A percentile compares a stretch with the other conserved stretches of the same genome.
Conservation (phyloP, 345 rosid genomes). For the Streptanthus diversifolius region DNA sequence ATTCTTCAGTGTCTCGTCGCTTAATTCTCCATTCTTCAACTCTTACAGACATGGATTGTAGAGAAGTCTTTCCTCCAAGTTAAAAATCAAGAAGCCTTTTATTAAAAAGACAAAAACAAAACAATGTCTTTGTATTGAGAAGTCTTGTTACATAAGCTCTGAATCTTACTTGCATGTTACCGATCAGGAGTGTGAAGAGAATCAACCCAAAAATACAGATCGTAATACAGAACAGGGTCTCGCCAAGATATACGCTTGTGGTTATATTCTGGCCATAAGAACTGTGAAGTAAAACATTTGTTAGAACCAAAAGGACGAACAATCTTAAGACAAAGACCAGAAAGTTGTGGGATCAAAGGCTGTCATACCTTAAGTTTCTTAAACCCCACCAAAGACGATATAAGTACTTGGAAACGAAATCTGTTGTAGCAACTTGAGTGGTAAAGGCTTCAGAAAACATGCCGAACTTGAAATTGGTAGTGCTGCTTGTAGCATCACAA, state of each 20-base stretch:
- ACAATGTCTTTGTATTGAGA: not conserved
- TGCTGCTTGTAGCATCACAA: slow-evolving; percentile 53
- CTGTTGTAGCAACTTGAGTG: slow-evolving; percentile 51
- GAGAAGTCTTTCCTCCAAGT: slow-evolving; percentile 54
- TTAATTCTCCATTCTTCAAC: slow-evolving; percentile 90
- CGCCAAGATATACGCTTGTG: slow-evolving; percentile 68
- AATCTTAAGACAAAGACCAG: not conserved
- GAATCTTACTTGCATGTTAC: slow-evolving; percentile 84
- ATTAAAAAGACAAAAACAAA: slow-evolving; percentile 32
- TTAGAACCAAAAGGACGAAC: not conserved
- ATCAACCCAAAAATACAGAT: slow-evolving; percentile 66
- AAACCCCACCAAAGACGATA: slow-evolving; percentile 97
- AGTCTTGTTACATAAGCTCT: not conserved
- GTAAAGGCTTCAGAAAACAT: slow-evolving; percentile 77
- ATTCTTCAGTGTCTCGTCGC: slow-evolving; percentile 86
- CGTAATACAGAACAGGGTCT: slow-evolving; percentile 65
- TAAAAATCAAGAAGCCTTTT: slow-evolving; percentile 28
- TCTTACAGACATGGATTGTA: slow-evolving; percentile 82
- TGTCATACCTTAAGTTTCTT: slow-evolving; percentile 61
- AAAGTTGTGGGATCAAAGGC: not conserved
- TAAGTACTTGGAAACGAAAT: slow-evolving; percentile 52
- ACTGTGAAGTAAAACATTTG: slow-evolving; percentile 31
- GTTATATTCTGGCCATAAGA: slow-evolving; percentile 81
- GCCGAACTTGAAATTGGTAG: slow-evolving; percentile 56
- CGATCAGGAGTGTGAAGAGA: slow-evolving; percentile 74